Evolutionary conservation across 768 basidiomycete species (phyloP).

Genomic region (Scleroderma citrinum): DNA sequence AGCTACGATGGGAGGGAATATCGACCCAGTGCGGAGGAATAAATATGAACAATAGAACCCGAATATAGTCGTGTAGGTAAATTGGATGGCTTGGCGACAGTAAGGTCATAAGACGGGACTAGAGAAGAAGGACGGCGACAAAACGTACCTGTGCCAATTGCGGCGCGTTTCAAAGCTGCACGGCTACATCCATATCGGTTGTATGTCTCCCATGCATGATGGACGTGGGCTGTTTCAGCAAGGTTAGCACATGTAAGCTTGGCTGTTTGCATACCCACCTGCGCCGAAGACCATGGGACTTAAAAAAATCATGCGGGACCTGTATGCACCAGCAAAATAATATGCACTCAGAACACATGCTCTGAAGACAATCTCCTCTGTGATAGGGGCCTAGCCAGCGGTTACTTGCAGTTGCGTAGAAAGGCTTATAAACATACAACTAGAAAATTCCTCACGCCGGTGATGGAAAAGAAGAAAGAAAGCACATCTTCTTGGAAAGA

Average conservation of each 20-base stretch:
- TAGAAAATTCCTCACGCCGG: constrained; percentile 68
- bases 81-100: constrained; percentile 64
- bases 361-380: constrained; percentile 90
- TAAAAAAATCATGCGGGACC: constrained; percentile 61
- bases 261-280: constrained; percentile 42
- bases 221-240: constrained; percentile 65
- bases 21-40: constrained; percentile 79
- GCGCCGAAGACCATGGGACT: constrained; percentile 85
- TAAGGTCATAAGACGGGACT: constrained; percentile 11
- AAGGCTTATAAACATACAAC: constrained; percentile 29
- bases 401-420: neutral
- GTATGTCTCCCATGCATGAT: constrained; percentile 88
- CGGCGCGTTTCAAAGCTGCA: constrained; percentile 59
- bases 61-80: constrained; percentile 87
- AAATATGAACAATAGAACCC: constrained; percentile 85
- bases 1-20: constrained; percentile 69
- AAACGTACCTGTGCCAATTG: constrained; percentile 47
- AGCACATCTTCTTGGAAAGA: constrained; percentile 35
- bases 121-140: neutral
- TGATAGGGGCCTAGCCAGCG: constrained; percentile 68
- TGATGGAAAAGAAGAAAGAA: constrained; percentile 41
- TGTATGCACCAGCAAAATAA: constrained; percentile 55
- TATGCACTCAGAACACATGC: constrained; percentile 76
- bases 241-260: constrained; percentile 1
- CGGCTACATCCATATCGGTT: constrained; percentile 63